phyloP scores from a whole-genome alignment of 257 asterid genomes.

The Petrea volubilis region DNA sequence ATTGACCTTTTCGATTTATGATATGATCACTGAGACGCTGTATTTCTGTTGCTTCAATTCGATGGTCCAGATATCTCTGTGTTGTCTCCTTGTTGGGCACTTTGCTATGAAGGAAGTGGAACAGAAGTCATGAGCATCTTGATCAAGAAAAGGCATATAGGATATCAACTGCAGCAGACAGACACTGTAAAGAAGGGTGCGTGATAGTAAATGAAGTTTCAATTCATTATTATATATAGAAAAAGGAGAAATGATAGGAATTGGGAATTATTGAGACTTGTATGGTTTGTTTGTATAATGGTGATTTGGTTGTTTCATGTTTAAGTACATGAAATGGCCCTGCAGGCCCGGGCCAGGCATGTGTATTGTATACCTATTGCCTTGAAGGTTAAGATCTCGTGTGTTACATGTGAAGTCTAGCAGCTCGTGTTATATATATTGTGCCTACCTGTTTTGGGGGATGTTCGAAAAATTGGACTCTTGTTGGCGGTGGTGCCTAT shows the following conservation, averaged over 20 bases:
- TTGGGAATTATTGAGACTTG: slow-evolving; percentile 27
- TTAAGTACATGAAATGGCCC: slow-evolving; percentile 31
- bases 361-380: slow-evolving; percentile 5
- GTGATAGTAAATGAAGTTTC: slow-evolving; percentile 36
- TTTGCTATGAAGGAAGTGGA: slow-evolving; percentile 4
- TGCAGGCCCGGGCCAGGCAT: background rate
- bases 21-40: background rate
- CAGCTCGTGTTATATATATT: background rate
- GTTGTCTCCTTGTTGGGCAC: background rate
- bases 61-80: slow-evolving; percentile 24
- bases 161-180: slow-evolving; percentile 53
- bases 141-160: slow-evolving; percentile 39
- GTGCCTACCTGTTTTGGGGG: background rate
- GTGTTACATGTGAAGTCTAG: background rate
- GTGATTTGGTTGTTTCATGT: slow-evolving; percentile 25
- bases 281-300: slow-evolving; percentile 40
- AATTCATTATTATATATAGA: slow-evolving; percentile 43
- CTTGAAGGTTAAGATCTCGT: slow-evolving; percentile 13
- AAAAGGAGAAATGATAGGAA: slow-evolving; percentile 34
- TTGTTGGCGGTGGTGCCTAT: background rate
- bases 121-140: slow-evolving; percentile 20
- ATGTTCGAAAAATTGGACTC: background rate
- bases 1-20: background rate
- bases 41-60: slow-evolving; percentile 23
- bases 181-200: slow-evolving; percentile 55